Conservation (phyloP, 805 yeast species). For the Nakazawaea siamensis region DNA sequence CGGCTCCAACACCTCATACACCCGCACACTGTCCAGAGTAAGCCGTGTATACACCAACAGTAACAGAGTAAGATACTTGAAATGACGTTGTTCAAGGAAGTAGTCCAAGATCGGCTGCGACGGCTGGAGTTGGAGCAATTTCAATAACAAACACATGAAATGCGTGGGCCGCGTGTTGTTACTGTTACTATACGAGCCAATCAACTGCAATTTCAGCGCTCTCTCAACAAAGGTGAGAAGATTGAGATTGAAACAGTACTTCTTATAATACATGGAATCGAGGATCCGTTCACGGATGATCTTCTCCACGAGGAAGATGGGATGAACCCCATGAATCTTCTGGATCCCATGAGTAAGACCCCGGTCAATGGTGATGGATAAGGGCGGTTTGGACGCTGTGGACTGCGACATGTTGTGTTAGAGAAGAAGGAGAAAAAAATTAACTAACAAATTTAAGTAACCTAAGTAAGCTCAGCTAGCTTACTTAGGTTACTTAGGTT, state of each 20-base stretch:
- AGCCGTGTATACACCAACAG: conserved; percentile 57
- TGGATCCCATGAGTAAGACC: conserved; percentile 22
- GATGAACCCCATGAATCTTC: conserved; percentile 35
- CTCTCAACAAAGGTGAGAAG: conserved; percentile 36
- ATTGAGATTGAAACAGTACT: conserved; percentile 41
- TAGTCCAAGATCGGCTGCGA: conserved; percentile 43
- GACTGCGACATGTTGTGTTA: background rate
- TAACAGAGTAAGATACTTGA: conserved; percentile 70
- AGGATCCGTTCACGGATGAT: conserved; percentile 48
- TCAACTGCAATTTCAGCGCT: conserved; percentile 31
- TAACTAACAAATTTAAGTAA: background rate
- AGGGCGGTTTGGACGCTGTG: background rate
- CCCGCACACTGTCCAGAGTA: conserved; percentile 32
- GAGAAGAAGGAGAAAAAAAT: too few relatives aligned
- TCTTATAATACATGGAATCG: conserved; percentile 52
- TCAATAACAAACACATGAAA: conserved; percentile 68
- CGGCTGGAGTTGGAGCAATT: conserved; percentile 74
- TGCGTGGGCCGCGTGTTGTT: conserved; percentile 54
- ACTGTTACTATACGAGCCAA: conserved; percentile 35
- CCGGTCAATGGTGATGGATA: conserved; percentile 20
- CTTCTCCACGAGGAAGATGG: conserved; percentile 46
- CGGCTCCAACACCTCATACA: conserved; percentile 45
- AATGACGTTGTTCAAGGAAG: conserved; percentile 52
- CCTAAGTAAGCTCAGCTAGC: too few relatives aligned
- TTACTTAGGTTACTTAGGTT: too few relatives aligned